Conservation (phyloP, 257 asterid genomes). For the Solanum chilense region DNA sequence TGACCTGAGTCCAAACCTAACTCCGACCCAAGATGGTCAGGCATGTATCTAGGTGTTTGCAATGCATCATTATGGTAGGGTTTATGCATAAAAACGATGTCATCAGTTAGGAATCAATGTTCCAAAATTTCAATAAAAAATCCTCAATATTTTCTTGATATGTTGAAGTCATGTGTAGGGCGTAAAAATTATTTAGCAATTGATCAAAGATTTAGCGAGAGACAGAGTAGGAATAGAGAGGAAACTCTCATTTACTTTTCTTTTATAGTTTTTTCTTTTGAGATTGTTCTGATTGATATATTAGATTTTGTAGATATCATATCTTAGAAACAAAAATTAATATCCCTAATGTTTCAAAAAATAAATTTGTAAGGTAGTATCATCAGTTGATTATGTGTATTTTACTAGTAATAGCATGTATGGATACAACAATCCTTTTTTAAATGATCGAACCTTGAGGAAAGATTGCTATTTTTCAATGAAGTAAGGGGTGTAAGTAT, state of each 20-base stretch:
- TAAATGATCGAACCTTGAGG: not conserved
- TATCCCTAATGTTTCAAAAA: too few species aligned
- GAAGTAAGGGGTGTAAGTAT: not conserved
- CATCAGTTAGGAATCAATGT: slow-evolving; percentile 24
- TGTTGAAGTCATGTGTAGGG: slow-evolving; percentile 6
- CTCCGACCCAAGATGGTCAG: not conserved
- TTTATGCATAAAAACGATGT: slow-evolving; percentile 37
- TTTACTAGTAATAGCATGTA: too few species aligned
- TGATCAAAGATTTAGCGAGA: not conserved
- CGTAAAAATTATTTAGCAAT: slow-evolving; percentile 10
- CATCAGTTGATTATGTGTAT: not conserved
- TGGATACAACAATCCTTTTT: not conserved
- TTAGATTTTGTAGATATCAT: not conserved
- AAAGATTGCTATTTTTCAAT: not conserved
- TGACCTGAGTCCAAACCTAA: not conserved
- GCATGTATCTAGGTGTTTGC: slow-evolving; percentile 7
- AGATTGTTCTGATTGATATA: too few species aligned
- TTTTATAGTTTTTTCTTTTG: too few species aligned
- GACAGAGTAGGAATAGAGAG: too few species aligned
- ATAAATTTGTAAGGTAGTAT: not conserved
- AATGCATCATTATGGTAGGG: slow-evolving; percentile 19
- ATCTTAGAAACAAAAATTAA: too few species aligned
- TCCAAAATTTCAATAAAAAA: not conserved
- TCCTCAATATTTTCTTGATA: not conserved
- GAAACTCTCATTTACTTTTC: not conserved